A percentile compares a stretch with the other conserved stretches of the same genome.
phyloP scores from a whole-genome alignment of 176 grass and related monocot species.

The Bolboschoenus planiculmis region DNA sequence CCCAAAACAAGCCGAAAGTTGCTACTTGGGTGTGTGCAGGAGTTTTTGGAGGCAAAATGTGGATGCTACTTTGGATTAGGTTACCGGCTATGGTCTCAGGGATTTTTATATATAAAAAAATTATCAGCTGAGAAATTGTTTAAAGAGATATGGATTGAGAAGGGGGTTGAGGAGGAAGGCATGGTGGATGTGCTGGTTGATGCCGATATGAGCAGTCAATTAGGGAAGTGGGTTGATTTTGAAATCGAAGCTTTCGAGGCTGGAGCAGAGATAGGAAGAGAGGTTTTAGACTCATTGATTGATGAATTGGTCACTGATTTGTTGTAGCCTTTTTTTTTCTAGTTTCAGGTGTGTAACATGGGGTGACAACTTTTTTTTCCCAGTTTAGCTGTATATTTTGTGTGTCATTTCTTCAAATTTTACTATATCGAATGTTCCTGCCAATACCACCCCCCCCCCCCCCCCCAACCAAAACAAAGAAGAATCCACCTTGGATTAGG shows the following conservation, averaged over 20 bases:
- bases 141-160: constrained; percentile 53
- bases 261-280: constrained; percentile 45
- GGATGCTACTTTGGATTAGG: constrained; percentile 57
- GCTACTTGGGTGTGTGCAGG: constrained; percentile 65
- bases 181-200: constrained; percentile 90
- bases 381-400: not conserved
- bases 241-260: constrained; percentile 52
- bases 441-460: not conserved
- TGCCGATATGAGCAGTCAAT: constrained; percentile 67
- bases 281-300: constrained; percentile 46
- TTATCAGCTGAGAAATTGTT: constrained; percentile 52
- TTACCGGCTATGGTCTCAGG: constrained; percentile 64
- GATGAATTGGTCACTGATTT: constrained; percentile 66
- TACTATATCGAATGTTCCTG: not conserved
- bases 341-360: not conserved
- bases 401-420: not conserved
- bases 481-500: too few relatives aligned
- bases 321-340: not conserved
- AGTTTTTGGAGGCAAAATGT: constrained; percentile 60
- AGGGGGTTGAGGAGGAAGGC: constrained; percentile 61
- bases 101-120: constrained; percentile 40
- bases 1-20: constrained; percentile 39
- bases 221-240: constrained; percentile 85
- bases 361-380: not conserved
- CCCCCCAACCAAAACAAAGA: not conserved